Evolutionary conservation across 2,329 filamentous ascomycete genomes (phyloP), one percentile per base, ranked within the genome.

Genomic region (Alternaria triticina): DNA sequence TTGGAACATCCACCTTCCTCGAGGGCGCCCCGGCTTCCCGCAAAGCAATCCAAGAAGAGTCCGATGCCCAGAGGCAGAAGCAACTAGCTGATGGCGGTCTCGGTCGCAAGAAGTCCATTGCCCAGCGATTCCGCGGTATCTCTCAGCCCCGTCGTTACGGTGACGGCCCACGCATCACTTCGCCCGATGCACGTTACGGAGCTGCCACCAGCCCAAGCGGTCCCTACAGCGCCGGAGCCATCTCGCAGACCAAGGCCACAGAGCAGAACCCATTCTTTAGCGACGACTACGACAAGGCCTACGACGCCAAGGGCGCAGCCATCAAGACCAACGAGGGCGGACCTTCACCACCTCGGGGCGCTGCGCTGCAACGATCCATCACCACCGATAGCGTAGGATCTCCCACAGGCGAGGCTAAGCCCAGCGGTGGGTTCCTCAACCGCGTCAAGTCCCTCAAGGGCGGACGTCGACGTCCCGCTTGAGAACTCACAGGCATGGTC

Each of bases 1-100:
- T 99, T 8, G 96, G 96, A 57, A 97, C 94, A 2, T 97, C 94
- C 33, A 99, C 96, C 3, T 98, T 98, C 84, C 82, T 99, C 22
- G 96, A 99, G 74, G 96, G 96, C 36, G 91, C 96, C 1, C 95
- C 96, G 13, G 96, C 94, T 27, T 91, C 94, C 27, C 89, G 89
- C 71, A 87, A 89, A 8, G 92, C 91, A 17, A 92, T 97, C 57
- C 89, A 91, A 64, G 89, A 89, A 54, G 88, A 95, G 73, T 90
- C 87, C 30, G 93, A 92, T 65, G 86, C 86, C 17, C 86, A 78
- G 50, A 87, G 61, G 70, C 76, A 23, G 64, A 56, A 62, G 59
- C 36, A 50, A 33, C 45, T 75, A 25, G 69, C 78, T 17, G 81
- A 82, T 28, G 82, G 77, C 23, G 85, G 86, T 6, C 81, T 99